Evolutionary conservation across 2,329 filamentous ascomycete species (phyloP).

Genomic region (Massarina eburnea): DNA sequence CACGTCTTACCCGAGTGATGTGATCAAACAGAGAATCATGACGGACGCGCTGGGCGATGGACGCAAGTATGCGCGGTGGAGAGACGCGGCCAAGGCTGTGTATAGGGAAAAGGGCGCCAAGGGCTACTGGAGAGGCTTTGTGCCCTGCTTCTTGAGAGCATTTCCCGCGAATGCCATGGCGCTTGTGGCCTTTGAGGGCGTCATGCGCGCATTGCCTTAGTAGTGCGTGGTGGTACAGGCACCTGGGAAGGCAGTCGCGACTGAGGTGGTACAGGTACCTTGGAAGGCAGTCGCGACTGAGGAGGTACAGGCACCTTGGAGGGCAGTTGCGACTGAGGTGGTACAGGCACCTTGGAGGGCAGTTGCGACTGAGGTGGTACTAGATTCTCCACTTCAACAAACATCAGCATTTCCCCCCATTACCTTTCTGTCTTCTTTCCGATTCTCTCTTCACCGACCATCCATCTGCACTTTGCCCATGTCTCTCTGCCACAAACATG

Average conservation of each 20-base stretch:
- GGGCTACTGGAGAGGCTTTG: conserved; percentile 89
- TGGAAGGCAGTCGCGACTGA: neutral
- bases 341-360: too few relatives aligned
- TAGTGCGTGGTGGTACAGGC: conserved; percentile 9
- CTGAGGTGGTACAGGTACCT: too few relatives aligned
- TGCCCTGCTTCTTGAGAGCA: conserved; percentile 89
- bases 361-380: too few relatives aligned
- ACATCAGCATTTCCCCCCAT: too few relatives aligned
- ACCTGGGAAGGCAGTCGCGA: neutral
- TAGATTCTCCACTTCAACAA: too few relatives aligned
- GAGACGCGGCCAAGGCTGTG: conserved; percentile 74
- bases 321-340: too few relatives aligned
- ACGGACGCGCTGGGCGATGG: conserved; percentile 75
- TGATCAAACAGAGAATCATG: conserved; percentile 97
- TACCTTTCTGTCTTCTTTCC: too few relatives aligned
- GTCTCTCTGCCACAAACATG: too few relatives aligned
- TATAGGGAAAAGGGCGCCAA: conserved; percentile 73
- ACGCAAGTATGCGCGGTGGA: conserved; percentile 73
- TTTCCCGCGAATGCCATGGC: conserved; percentile 97
- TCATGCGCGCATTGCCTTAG: conserved; percentile 64
- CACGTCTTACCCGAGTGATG: conserved; percentile 86
- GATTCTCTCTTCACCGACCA: too few relatives aligned
- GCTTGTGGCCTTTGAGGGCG: conserved; percentile 87
- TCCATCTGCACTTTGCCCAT: too few relatives aligned
- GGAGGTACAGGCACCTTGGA: too few relatives aligned